Conservation (phyloP, 805 yeast species). For the Huiozyma naganishii region DNA sequence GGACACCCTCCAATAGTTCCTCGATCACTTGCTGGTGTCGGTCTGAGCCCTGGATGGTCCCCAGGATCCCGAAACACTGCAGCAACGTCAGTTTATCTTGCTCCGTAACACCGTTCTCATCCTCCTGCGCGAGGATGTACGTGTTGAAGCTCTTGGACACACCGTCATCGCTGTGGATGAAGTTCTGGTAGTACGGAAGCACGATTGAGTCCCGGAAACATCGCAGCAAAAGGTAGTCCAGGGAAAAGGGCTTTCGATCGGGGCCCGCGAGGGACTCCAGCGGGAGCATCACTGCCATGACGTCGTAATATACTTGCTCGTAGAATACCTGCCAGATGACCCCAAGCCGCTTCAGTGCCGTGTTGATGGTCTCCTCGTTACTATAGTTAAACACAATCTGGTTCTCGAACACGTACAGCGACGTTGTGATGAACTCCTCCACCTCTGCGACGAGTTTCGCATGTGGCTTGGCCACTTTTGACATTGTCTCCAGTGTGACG, state of each 20-base stretch:
- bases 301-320: slow-evolving; percentile 42
- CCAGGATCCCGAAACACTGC: slow-evolving; percentile 53
- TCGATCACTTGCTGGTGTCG: slow-evolving; percentile 51
- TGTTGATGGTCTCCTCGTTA: slow-evolving; percentile 27
- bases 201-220: slow-evolving; percentile 44
- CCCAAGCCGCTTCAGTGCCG: slow-evolving; percentile 29
- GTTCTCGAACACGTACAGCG: slow-evolving; percentile 31
- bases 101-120: slow-evolving; percentile 33
- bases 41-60: slow-evolving; percentile 42
- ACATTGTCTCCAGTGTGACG: slow-evolving; percentile 18
- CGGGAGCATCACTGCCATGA: slow-evolving; percentile 54
- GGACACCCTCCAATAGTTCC: slow-evolving; percentile 32
- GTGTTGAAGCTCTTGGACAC: slow-evolving; percentile 24
- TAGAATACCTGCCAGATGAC: slow-evolving; percentile 49
- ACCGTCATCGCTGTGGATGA: slow-evolving; percentile 25
- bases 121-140: slow-evolving; percentile 28
- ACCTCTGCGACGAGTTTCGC: slow-evolving; percentile 19
- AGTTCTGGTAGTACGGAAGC: slow-evolving; percentile 40
- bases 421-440: slow-evolving; percentile 24
- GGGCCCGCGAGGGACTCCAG: slow-evolving; percentile 25
- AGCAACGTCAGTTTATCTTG: slow-evolving; percentile 35
- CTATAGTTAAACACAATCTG: slow-evolving; percentile 26
- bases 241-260: slow-evolving; percentile 15
- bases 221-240: slow-evolving; percentile 33
- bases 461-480: slow-evolving; percentile 18